A percentile compares a stretch with the other conserved stretches of the same genome.
These are phyloP conservation scores for Fusarium vanettenii DNA, from an alignment of 2,329 filamentous ascomycete species.

Conservation along the genomic window DNA sequence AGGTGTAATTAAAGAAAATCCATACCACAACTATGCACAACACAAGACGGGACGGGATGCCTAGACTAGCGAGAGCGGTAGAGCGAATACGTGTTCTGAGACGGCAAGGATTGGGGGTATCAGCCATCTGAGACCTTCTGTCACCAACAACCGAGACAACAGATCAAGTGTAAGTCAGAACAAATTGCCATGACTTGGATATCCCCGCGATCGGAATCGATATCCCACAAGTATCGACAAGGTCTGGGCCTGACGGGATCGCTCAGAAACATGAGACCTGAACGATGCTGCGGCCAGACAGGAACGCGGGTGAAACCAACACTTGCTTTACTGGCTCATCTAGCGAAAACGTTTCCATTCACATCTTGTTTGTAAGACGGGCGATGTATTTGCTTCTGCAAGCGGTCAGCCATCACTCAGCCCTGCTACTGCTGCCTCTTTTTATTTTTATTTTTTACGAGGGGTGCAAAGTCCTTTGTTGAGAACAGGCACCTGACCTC, in stretches of 20 bases:
- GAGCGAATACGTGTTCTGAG: constrained; percentile 25
- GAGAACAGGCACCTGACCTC: constrained; percentile 33
- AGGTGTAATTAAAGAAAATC: not conserved
- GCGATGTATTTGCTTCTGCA: constrained; percentile 31
- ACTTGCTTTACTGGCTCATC: constrained; percentile 9
- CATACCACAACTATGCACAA: not conserved
- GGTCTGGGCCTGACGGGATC: constrained; percentile 13
- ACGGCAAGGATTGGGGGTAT: constrained; percentile 6
- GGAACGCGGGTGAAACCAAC: constrained; percentile 6
- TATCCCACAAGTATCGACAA: constrained; percentile 3
- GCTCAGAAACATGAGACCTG: not conserved
- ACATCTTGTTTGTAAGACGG: not conserved
- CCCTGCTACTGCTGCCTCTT: not conserved
- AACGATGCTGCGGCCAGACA: constrained; percentile 20
- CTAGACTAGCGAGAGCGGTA: not conserved
- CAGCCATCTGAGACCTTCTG: constrained; percentile 31
- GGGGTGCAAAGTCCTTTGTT: constrained; percentile 16
- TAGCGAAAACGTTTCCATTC: not conserved
- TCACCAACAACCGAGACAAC: constrained; percentile 28
- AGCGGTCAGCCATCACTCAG: constrained; percentile 31
- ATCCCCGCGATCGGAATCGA: constrained; percentile 28
- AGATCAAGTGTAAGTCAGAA: constrained; percentile 13
- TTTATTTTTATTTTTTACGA: not conserved
- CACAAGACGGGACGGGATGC: not conserved
- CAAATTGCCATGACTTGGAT: constrained; percentile 10